Conservation (phyloP, 345 rosid genomes). For the Gossypium rotundifolium region DNA sequence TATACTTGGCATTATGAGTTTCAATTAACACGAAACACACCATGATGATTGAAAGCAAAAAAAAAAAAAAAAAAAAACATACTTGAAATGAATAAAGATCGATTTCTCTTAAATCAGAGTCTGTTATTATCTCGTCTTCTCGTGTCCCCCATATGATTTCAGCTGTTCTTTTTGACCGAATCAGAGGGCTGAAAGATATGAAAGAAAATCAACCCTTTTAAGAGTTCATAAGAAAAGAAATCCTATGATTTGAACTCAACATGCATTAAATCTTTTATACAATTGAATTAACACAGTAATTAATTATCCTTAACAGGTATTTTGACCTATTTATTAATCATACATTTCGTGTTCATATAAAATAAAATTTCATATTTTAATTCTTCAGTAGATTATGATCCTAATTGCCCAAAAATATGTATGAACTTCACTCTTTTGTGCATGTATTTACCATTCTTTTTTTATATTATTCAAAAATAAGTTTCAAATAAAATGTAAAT, state of each 20-base stretch:
- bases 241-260: background rate
- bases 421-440: background rate
- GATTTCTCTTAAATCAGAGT: slow-evolving; percentile 75
- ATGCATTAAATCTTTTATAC: background rate
- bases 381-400: background rate
- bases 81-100: slow-evolving; percentile 93
- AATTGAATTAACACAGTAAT: too few species aligned
- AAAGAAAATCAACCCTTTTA: background rate
- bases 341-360: too few species aligned
- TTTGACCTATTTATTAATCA: too few species aligned
- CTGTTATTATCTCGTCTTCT: slow-evolving; percentile 49
- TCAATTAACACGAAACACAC: background rate
- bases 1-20: background rate
- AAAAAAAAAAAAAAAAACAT: background rate
- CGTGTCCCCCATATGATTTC: slow-evolving; percentile 81
- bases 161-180: slow-evolving; percentile 78
- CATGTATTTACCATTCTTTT: background rate
- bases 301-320: too few species aligned
- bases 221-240: background rate
- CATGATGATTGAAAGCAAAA: background rate
- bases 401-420: background rate
- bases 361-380: background rate
- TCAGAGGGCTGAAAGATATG: slow-evolving; percentile 50
- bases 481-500: background rate
- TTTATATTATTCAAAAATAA: too few species aligned